Conservation (phyloP, 2,329 filamentous ascomycete species). For the Trichoderma simmonsii region DNA sequence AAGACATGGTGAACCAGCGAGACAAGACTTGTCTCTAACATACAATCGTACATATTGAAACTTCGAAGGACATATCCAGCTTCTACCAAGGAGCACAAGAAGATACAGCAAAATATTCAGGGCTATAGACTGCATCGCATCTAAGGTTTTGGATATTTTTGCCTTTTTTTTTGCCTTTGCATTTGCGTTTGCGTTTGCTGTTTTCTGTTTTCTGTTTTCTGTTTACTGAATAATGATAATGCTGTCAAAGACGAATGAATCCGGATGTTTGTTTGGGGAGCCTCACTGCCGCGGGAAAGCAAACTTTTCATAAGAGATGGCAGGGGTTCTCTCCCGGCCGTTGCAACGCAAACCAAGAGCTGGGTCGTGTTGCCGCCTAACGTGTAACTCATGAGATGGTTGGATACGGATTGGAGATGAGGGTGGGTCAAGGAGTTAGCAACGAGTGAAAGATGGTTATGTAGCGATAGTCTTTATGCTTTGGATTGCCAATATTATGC, state of each 20-base stretch:
- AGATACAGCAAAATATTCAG: background rate
- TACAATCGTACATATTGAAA: slow-evolving; percentile 17
- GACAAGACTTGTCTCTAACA: background rate
- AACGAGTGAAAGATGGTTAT: background rate
- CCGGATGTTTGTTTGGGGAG: slow-evolving; percentile 5
- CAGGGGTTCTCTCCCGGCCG: background rate
- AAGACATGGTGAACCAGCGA: background rate
- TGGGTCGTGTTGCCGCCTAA: slow-evolving; percentile 33
- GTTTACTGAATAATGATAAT: slow-evolving; percentile 5
- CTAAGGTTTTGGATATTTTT: background rate
- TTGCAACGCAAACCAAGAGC: slow-evolving; percentile 38
- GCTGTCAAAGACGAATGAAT: background rate
- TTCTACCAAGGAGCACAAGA: background rate
- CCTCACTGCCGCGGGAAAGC: background rate
- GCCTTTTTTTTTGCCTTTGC: background rate
- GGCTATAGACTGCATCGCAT: background rate
- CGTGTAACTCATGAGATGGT: slow-evolving; percentile 26
- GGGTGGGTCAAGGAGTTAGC: background rate
- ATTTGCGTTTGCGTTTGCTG: background rate
- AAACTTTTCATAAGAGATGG: slow-evolving; percentile 9
- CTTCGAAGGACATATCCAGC: slow-evolving; percentile 4
- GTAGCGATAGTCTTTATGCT: background rate
- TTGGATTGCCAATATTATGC: background rate
- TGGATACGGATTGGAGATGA: background rate
- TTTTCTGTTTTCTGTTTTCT: background rate